Evolutionary conservation across 2,329 filamentous ascomycete species (phyloP), one percentile per base, ranked within the genome.

Genomic region (Monosporascus ibericus): DNA sequence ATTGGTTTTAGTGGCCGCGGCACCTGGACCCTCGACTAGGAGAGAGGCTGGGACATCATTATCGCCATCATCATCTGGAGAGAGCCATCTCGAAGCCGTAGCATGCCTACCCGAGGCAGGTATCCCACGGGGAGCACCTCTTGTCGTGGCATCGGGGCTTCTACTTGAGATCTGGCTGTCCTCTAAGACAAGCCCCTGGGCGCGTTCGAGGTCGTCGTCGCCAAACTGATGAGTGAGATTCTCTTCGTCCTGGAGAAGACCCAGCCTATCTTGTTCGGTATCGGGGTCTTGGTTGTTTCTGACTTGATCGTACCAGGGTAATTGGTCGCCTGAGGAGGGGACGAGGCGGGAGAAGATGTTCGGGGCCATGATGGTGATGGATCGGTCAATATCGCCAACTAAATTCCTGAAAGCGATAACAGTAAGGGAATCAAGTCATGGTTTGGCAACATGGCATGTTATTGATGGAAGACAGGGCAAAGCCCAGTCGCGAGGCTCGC

Each of bases 21-120:
- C 50, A 44, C 52, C 59, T 47, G 56, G 75, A 5, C 68, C 72
- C 63, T 87, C 84, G 20, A 87, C 77, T 18, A 87, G 66, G 18
- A 87, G 70, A 3, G 84, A 87, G 18, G 77, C 79, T 0, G 84
- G 84, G 0, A 86, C 83, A 60, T 86, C 83, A 51, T 85, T 82
- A 30, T 82, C 78, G 36, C 55, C 58, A 27, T 66, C 56, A 52
- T 65, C 65, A 17, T 73, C 65, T 18, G 58, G 62, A 24, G 58
- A 52, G 18, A 64, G 55, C 68, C 68, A 70, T 49, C 58, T 60
- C 8, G 65, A 44, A 40, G 55, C 56, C 3, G 57, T 42, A 39
- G 60, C 57, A 6, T 55, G 61, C 25, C 52, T 56, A 42, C 49
- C 40, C 25, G 39, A 48, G 48, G 50, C 48, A 30, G 51, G n/a